These are phyloP conservation scores for Claviceps monticola DNA, from an alignment of 2,329 filamentous ascomycete species.

Conservation along the genomic window DNA sequence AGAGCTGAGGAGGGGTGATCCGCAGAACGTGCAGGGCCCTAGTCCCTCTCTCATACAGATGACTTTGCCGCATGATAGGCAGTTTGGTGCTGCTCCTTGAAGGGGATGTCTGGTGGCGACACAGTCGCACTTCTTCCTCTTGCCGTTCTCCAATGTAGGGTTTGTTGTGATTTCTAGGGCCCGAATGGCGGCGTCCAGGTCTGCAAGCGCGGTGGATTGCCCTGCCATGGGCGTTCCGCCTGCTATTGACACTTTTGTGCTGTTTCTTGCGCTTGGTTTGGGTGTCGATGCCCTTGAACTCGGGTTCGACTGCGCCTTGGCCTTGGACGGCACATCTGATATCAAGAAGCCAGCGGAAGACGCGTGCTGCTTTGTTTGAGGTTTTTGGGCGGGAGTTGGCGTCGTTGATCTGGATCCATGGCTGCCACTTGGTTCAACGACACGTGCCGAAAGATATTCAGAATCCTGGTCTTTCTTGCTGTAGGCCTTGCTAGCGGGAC, in stretches of 20 bases:
- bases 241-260: conserved; percentile 56
- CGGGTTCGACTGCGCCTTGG: conserved; percentile 40
- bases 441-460: conserved; percentile 53
- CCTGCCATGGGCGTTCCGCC: conserved; percentile 76
- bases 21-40: conserved; percentile 87
- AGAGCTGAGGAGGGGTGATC: conserved; percentile 53
- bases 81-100: conserved; percentile 85
- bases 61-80: conserved; percentile 82
- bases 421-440: conserved; percentile 25
- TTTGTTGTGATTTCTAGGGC: conserved; percentile 87
- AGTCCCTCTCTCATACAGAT: conserved; percentile 89
- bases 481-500: conserved; percentile 55
- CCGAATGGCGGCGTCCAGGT: conserved; percentile 70
- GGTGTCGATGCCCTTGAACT: conserved; percentile 39
- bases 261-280: conserved; percentile 33
- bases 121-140: conserved; percentile 66
- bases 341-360: conserved; percentile 63
- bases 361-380: conserved; percentile 38
- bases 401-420: conserved; percentile 24
- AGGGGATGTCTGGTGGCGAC: conserved; percentile 79
- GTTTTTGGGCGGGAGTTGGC: conserved; percentile 13
- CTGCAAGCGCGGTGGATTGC: conserved; percentile 56
- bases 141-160: conserved; percentile 44
- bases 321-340: conserved; percentile 53
- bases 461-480: conserved; percentile 56